Evolutionary conservation across 345 rosid species (phyloP).

Genomic region (Camelina sativa): DNA sequence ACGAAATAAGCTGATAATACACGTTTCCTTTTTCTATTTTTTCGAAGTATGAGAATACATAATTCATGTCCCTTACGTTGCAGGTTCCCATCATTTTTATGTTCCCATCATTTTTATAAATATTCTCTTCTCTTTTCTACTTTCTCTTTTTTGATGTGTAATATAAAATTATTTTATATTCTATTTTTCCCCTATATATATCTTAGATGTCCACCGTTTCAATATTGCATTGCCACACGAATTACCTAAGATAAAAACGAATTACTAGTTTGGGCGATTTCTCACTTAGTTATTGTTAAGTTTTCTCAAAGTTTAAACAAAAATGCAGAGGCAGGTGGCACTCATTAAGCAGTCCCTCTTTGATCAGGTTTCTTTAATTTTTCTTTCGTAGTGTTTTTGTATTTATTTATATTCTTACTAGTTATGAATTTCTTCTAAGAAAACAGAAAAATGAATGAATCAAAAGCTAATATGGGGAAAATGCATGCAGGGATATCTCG

Average conservation of each 20-base stretch:
- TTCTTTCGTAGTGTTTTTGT: neutral
- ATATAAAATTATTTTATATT: slow-evolving; percentile 22
- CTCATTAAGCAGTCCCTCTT: slow-evolving; percentile 60
- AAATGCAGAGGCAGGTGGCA: slow-evolving; percentile 54
- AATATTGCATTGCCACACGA: slow-evolving; percentile 39
- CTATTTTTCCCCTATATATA: slow-evolving; percentile 40
- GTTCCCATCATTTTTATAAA: slow-evolving; percentile 44
- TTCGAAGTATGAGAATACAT: neutral
- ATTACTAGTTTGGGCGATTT: neutral
- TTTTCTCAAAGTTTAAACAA: neutral
- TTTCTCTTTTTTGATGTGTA: slow-evolving; percentile 33
- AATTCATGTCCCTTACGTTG: slow-evolving; percentile 39
- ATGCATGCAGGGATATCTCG: slow-evolving; percentile 67
- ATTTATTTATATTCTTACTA: neutral
- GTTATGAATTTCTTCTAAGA: neutral
- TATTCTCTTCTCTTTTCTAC: slow-evolving; percentile 25
- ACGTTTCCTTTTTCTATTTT: neutral
- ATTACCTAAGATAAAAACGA: neutral
- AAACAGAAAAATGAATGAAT: neutral
- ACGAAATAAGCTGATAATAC: slow-evolving; percentile 29
- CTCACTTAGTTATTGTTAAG: neutral
- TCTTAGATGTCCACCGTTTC: slow-evolving; percentile 32
- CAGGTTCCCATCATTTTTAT: slow-evolving; percentile 47
- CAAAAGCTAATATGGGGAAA: slow-evolving; percentile 11
- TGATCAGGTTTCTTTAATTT: slow-evolving; percentile 58